A percentile compares a stretch with the other conserved stretches of the same genome.
phyloP scores from a whole-genome alignment of 352 stramenopile genomes.

The Pythium pyrilobum region DNA sequence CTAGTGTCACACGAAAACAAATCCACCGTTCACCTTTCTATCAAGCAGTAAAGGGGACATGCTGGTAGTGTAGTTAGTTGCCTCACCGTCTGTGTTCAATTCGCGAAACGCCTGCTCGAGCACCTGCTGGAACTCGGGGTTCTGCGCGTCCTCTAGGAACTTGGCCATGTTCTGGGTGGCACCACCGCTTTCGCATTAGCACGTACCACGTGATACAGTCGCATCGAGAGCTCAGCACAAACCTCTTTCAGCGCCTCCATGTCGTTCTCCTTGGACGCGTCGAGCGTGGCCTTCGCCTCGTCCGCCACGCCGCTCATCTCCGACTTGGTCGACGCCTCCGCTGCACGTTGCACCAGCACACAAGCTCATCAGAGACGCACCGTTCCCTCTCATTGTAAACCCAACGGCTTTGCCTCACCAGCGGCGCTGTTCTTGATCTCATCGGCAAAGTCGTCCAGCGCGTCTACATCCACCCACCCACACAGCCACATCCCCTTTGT shows the following conservation, averaged over 20 bases:
- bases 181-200: too few relatives aligned
- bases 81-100: slow-evolving; percentile 57
- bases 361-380: background rate
- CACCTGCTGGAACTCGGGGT: slow-evolving; percentile 83
- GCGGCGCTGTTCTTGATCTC: slow-evolving; percentile 37
- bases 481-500: background rate
- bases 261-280: slow-evolving; percentile 42
- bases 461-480: slow-evolving; percentile 33
- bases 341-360: background rate
- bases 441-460: slow-evolving; percentile 79
- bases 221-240: background rate
- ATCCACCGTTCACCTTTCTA: too few relatives aligned
- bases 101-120: slow-evolving; percentile 86
- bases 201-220: background rate
- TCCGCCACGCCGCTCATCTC: slow-evolving; percentile 37
- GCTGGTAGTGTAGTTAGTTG: too few relatives aligned
- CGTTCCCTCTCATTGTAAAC: background rate
- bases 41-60: too few relatives aligned
- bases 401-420: slow-evolving; percentile 4
- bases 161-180: slow-evolving; percentile 86
- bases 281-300: slow-evolving; percentile 45
- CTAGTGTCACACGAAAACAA: slow-evolving; percentile 23
- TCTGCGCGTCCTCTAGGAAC: slow-evolving; percentile 82
- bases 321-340: slow-evolving; percentile 8
- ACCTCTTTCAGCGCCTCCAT: slow-evolving; percentile 68